A percentile compares a stretch with the other conserved stretches of the same genome.
Conservation (phyloP, 345 rosid genomes). For the Toxicodendron radicans region DNA sequence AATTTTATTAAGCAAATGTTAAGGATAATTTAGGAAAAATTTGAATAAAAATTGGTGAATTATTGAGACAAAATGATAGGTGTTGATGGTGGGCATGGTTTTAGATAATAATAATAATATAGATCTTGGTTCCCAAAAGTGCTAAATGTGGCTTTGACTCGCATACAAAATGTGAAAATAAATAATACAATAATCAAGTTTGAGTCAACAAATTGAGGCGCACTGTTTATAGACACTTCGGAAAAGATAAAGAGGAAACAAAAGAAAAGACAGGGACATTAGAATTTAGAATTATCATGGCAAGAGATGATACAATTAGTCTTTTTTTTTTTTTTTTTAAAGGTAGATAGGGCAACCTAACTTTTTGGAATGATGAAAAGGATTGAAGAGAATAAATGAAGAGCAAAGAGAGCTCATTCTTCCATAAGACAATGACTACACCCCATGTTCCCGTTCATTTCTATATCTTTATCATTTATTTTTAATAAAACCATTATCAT, state of each 20-base stretch:
- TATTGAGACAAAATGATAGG: no score
- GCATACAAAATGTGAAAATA: background rate
- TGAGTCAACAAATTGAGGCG: constrained; percentile 26
- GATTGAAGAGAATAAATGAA: constrained; percentile 1
- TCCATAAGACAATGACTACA: constrained; percentile 17
- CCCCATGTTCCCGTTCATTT: background rate
- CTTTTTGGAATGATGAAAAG: constrained; percentile 6
- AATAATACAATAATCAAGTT: background rate
- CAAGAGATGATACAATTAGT: no score
- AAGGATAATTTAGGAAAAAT: no score
- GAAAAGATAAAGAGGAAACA: background rate
- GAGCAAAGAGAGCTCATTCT: constrained; percentile 1
- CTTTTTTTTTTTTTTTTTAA: no score
- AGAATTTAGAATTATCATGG: no score
- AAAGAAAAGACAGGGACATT: background rate
- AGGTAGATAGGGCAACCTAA: no score
- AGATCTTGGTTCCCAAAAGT: background rate
- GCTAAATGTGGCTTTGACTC: background rate
- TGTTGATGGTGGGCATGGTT: no score
- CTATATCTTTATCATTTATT: background rate
- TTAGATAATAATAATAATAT: no score
- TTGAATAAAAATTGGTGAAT: no score
- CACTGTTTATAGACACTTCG: background rate
- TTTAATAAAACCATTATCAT: no score
- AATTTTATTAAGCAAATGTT: no score